These are phyloP conservation scores for Podaxis sp. DNA, from an alignment of 768 basidiomycete genomes.

Conservation along the genomic window DNA sequence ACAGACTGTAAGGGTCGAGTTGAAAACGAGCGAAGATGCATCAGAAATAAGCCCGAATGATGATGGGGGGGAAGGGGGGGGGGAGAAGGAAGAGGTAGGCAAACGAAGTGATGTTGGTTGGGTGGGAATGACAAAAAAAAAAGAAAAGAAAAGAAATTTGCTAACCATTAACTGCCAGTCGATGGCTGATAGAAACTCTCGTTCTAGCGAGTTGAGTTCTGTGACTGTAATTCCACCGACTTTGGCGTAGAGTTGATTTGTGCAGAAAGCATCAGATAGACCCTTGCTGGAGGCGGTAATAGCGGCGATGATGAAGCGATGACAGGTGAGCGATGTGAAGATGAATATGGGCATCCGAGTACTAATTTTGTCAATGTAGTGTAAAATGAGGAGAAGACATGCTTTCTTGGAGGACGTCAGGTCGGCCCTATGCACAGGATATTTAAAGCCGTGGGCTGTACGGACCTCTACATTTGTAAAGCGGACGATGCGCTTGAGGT, in stretches of 20 bases:
- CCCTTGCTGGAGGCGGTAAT: constrained; percentile 93
- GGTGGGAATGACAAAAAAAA: constrained; percentile 5
- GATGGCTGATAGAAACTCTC: constrained; percentile 87
- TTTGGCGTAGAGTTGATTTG: constrained; percentile 90
- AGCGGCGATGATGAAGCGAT: constrained; percentile 94
- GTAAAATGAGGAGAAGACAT: constrained; percentile 76
- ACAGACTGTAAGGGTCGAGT: constrained; percentile 23
- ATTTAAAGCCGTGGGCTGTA: constrained; percentile 24
- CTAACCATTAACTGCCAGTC: constrained; percentile 95
- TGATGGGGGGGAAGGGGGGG: neutral
- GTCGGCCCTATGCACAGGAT: constrained; percentile 12
- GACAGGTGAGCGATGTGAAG: constrained; percentile 92
- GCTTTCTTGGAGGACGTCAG: constrained; percentile 47
- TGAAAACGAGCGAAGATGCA: neutral
- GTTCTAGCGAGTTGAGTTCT: constrained; percentile 92
- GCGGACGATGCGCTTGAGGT: constrained; percentile 87
- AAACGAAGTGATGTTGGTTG: neutral
- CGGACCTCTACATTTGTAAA: constrained; percentile 96
- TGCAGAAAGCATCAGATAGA: constrained; percentile 93
- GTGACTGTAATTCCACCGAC: constrained; percentile 91
- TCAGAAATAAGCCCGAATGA: neutral
- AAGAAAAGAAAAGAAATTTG: constrained; percentile 28
- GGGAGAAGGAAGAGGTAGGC: neutral
- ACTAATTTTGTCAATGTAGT: constrained; percentile 94
- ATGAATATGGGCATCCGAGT: constrained; percentile 84